Percentiles rank a stretch among this genome's conserved stretches.
phyloP scores from a whole-genome alignment of 257 asterid genomes.

The Solanum etuberosum region DNA sequence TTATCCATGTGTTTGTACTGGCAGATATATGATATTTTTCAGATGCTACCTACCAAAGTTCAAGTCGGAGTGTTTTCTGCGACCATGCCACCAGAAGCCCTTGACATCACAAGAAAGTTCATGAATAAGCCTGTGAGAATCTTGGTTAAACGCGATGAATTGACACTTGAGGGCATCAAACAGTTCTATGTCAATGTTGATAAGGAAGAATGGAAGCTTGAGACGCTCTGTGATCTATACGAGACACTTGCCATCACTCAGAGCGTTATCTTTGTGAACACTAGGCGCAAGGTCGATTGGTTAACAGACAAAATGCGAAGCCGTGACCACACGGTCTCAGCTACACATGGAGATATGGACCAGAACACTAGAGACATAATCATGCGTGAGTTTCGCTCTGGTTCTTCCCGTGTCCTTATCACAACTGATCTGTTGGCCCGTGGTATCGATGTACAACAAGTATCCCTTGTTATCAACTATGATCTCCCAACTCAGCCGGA shows the following conservation, averaged over 20 bases:
- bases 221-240: conserved; percentile 65
- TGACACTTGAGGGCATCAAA: conserved; percentile 70
- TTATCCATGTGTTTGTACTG: neutral
- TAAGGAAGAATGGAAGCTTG: conserved; percentile 74
- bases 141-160: conserved; percentile 69
- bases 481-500: conserved; percentile 80
- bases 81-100: conserved; percentile 83
- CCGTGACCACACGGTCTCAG: conserved; percentile 70
- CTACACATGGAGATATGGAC: conserved; percentile 88
- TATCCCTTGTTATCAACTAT: conserved; percentile 64
- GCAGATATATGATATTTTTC: conserved; percentile 71
- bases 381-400: conserved; percentile 76
- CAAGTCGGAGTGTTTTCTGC: conserved; percentile 79
- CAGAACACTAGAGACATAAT: conserved; percentile 74
- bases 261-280: conserved; percentile 71
- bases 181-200: conserved; percentile 68
- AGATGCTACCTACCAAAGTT: conserved; percentile 56
- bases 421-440: conserved; percentile 63
- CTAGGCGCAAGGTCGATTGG: conserved; percentile 79
- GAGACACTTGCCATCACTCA: conserved; percentile 73
- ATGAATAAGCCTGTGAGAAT: conserved; percentile 72
- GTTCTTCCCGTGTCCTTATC: conserved; percentile 56
- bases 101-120: conserved; percentile 69
- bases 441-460: conserved; percentile 66
- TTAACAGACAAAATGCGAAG: conserved; percentile 64